Evolutionary conservation across 2,329 filamentous ascomycete genomes (phyloP).

Genomic region (Exutisphaerella laricina): DNA sequence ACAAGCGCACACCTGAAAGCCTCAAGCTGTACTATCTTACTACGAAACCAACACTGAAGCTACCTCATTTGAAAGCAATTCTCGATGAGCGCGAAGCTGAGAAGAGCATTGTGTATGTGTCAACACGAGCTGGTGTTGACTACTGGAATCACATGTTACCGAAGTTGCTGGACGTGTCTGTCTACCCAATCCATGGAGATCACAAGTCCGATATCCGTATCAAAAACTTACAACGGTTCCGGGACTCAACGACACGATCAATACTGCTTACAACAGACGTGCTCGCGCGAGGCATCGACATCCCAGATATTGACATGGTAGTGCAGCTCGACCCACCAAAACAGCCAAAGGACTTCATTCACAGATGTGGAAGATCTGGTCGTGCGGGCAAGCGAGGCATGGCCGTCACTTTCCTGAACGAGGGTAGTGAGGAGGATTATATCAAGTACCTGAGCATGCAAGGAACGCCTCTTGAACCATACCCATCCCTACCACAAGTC

Average conservation of each 20-base stretch:
- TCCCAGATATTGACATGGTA: slow-evolving; percentile 85
- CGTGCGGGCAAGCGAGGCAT: slow-evolving; percentile 66
- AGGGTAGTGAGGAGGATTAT: slow-evolving; percentile 84
- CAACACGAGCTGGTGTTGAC: slow-evolving; percentile 89
- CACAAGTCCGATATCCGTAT: slow-evolving; percentile 80
- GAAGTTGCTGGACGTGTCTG: slow-evolving; percentile 59
- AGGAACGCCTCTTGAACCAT: slow-evolving; percentile 30
- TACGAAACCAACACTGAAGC: slow-evolving; percentile 70
- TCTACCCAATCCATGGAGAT: slow-evolving; percentile 87
- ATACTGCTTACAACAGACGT: slow-evolving; percentile 90
- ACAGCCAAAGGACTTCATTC: slow-evolving; percentile 78
- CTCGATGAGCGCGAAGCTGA: slow-evolving; percentile 60
- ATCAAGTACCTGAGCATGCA: slow-evolving; percentile 64
- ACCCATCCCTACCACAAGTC: slow-evolving; percentile 44
- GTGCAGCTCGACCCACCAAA: slow-evolving; percentile 80
- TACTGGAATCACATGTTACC: slow-evolving; percentile 84
- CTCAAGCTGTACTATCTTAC: slow-evolving; percentile 85
- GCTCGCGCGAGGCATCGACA: slow-evolving; percentile 83
- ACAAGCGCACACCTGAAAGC: slow-evolving; percentile 84
- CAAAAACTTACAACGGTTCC: slow-evolving; percentile 79
- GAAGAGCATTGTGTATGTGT: slow-evolving; percentile 85
- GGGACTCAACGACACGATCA: slow-evolving; percentile 66
- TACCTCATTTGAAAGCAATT: slow-evolving; percentile 67
- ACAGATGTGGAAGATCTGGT: slow-evolving; percentile 59
- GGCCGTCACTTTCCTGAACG: slow-evolving; percentile 78